Evolutionary conservation across 495 filamentous ascomycete genomes (phyloP).

Genomic region (Xanthoparmelia taractica): DNA sequence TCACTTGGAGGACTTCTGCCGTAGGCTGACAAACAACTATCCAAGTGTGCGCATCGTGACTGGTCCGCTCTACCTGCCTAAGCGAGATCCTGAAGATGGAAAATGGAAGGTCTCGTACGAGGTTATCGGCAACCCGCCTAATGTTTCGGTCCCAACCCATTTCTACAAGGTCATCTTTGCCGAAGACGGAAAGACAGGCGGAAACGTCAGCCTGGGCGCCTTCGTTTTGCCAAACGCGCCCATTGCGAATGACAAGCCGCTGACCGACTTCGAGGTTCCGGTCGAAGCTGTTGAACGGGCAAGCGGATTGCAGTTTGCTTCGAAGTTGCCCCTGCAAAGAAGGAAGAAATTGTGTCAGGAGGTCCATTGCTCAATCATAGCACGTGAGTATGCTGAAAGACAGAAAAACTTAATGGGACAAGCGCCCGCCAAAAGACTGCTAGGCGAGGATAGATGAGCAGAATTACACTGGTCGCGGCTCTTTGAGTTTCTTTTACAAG

Average conservation of each 20-base stretch:
- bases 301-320: slow-evolving; percentile 82
- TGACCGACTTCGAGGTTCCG: slow-evolving; percentile 89
- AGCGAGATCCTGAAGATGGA: slow-evolving; percentile 64
- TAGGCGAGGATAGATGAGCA: not conserved
- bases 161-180: slow-evolving; percentile 98
- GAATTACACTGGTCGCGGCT: not conserved
- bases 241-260: slow-evolving; percentile 77
- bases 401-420: slow-evolving; percentile 27
- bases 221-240: slow-evolving; percentile 91
- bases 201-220: slow-evolving; percentile 81
- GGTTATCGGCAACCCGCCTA: slow-evolving; percentile 91
- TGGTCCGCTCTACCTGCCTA: slow-evolving; percentile 85
- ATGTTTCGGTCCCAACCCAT: slow-evolving; percentile 92
- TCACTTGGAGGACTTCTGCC: slow-evolving; percentile 95
- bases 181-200: slow-evolving; percentile 65
- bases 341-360: slow-evolving; percentile 80
- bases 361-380: slow-evolving; percentile 66
- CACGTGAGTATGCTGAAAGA: slow-evolving; percentile 57
- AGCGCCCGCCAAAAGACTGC: slow-evolving; percentile 7
- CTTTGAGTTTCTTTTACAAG: not conserved
- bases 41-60: slow-evolving; percentile 87
- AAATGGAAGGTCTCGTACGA: slow-evolving; percentile 96
- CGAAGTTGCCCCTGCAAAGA: slow-evolving; percentile 61
- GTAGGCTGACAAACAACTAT: slow-evolving; percentile 70
- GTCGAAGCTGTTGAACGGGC: slow-evolving; percentile 87